Base-by-base conservation (phyloP, 139 green algal species). In the Limnomonas spitsbergensis region DNA sequence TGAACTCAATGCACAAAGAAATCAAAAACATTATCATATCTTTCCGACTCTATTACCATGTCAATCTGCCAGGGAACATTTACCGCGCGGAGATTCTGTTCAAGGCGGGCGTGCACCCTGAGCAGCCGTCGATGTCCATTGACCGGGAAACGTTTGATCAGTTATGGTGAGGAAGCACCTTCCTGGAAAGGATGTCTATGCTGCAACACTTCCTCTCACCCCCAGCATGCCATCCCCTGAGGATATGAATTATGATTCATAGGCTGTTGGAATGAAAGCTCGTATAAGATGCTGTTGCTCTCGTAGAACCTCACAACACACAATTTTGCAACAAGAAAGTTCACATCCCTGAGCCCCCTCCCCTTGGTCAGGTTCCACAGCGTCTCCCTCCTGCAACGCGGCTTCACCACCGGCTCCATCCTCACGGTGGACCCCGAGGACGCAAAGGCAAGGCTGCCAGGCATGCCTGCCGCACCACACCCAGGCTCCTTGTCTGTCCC, bases 41-140 rank as follows among this genome's bases (percentile, higher is more conserved):
- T n/a, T n/a, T n/a, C n/a, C n/a, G n/a, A n/a, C n/a, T n/a, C n/a
- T n/a, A n/a, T n/a, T n/a, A n/a, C n/a, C n/a, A n/a, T n/a, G n/a
- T n/a, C n/a, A n/a, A n/a, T n/a, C n/a, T n/a, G n/a, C 38, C 86
- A 1, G 93, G 93, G 38, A 97, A 97, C 85, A 97, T 97, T 78
- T 97, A 97, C 85, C 80, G 92, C 0, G 93, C 93, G 2, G 92
- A 96, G 86, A 89, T 96, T 66, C 84, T 94, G n/a, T 95, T 89
- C 85, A 93, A 94, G 83, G 85, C 91, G 32, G 76, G 85, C 0
- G 82, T 97, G 40, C 93, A 97, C 67, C 93, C 93, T 1, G 93
- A 97, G 85, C 82, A 90, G 79, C 91, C 90, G 0, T 85, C 80
- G 0, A 54, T 77, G 74, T 88, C 66, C 1, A 31, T 95, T 31